A percentile compares a stretch with the other conserved stretches of the same genome.
phyloP scores from a whole-genome alignment of 176 grass and related monocot species.

The Zea luxurians region DNA sequence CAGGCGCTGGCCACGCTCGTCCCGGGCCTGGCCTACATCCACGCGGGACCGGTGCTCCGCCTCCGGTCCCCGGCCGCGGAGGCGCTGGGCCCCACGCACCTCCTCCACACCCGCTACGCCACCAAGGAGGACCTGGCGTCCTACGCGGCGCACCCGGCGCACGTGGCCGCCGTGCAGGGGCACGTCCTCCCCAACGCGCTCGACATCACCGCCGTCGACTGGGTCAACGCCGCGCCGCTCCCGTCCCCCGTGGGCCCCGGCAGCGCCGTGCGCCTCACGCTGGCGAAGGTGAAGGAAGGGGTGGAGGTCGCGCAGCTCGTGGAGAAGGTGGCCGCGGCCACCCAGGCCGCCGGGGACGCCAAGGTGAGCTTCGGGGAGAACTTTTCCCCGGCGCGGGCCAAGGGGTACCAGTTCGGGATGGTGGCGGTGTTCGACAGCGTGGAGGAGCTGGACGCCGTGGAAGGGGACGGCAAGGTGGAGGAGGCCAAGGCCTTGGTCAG shows the following conservation, averaged over 20 bases:
- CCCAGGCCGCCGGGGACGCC: slow-evolving; percentile 34
- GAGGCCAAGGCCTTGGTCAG: slow-evolving; percentile 60
- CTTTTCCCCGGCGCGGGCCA: slow-evolving; percentile 85
- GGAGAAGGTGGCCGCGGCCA: slow-evolving; percentile 44
- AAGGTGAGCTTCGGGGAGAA: slow-evolving; percentile 82
- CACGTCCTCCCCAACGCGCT: slow-evolving; percentile 63
- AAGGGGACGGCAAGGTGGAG: slow-evolving; percentile 58
- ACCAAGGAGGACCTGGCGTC: slow-evolving; percentile 71
- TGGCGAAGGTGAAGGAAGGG: slow-evolving; percentile 64
- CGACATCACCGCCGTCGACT: slow-evolving; percentile 76
- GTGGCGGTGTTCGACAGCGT: slow-evolving; percentile 61
- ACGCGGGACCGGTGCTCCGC: slow-evolving; percentile 66
- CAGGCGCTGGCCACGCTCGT: slow-evolving; percentile 53
- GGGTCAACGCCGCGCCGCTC: slow-evolving; percentile 53
- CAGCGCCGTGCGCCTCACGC: slow-evolving; percentile 62
- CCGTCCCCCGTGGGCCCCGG: slow-evolving; percentile 45
- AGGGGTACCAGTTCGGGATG: slow-evolving; percentile 78
- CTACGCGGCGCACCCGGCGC: slow-evolving; percentile 65
- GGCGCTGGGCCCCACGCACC: slow-evolving; percentile 64
- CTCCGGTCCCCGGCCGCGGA: slow-evolving; percentile 70
- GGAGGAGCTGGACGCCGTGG: slow-evolving; percentile 70
- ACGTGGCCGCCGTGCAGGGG: slow-evolving; percentile 74
- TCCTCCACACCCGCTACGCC: slow-evolving; percentile 83
- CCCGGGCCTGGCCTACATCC: slow-evolving; percentile 67
- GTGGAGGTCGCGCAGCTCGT: slow-evolving; percentile 42